Percentiles rank a stretch among this genome's conserved stretches.
These are phyloP conservation scores for Diaporthe nobilis DNA, from an alignment of 2,329 filamentous ascomycete species.

Conservation along the genomic window DNA sequence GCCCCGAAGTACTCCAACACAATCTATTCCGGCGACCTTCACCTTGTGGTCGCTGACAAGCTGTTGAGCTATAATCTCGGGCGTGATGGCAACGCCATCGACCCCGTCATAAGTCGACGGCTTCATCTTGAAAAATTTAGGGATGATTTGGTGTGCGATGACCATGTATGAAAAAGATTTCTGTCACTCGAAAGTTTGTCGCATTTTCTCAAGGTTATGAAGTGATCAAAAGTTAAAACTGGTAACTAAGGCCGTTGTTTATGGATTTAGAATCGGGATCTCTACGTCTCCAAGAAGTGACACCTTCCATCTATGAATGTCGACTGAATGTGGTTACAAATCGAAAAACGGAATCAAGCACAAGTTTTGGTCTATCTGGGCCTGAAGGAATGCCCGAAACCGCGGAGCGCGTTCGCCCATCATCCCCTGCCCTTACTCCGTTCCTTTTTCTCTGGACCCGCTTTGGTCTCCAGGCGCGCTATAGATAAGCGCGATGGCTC, in stretches of 20 bases:
- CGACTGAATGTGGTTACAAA: too few relatives aligned
- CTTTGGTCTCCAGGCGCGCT: not conserved
- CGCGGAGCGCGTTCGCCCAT: not conserved
- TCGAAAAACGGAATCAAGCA: too few relatives aligned
- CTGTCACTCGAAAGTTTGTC: rapidly evolving
- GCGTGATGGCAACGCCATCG: not conserved
- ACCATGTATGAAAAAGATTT: not conserved
- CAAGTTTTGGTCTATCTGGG: too few relatives aligned
- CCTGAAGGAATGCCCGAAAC: too few relatives aligned
- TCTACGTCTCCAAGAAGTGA: not conserved
- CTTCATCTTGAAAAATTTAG: not conserved
- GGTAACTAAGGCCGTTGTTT: not conserved
- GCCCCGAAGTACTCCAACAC: not conserved
- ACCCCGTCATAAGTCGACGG: not conserved
- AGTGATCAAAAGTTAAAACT: not conserved
- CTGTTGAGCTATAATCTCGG: not conserved
- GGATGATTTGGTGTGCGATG: not conserved
- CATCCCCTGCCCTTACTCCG: too few relatives aligned
- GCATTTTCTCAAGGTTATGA: not conserved
- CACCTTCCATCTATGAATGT: not conserved
- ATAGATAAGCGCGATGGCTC: not conserved
- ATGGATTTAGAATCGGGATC: not conserved
- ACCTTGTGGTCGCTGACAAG: not conserved
- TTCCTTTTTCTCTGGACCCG: too few relatives aligned
- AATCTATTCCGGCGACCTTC: not conserved